Base-by-base conservation (phyloP, 306 rosid genomes). In the Lathyrus aphaca region DNA sequence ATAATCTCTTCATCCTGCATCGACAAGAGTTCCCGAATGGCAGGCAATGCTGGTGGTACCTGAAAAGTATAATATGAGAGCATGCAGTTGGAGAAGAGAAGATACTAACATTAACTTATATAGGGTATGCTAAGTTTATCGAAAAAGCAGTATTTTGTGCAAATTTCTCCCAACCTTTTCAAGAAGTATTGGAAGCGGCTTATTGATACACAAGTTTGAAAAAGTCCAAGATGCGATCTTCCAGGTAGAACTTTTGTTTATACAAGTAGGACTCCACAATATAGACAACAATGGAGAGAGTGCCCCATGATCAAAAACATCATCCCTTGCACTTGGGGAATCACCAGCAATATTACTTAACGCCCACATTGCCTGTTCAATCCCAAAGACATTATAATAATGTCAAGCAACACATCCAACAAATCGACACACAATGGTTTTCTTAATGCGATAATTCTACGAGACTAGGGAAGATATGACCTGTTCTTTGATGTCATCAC, bases 321-420 rank as follows among this genome's bases (percentile, higher is more conserved):
- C 12, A 14, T 7, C 62, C 10, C 62, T 56, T 14, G 62, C 5
- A 5, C 18, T 27, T 2, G 16, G 39, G 19, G 12, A 56, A 8
- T 56, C 38, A 2, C 18, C 39, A 6, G 40, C 62, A 56, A 56
- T 56, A 56, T 56, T 56, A 27, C 39, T 17, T 56, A 56, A 27
- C 6, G 62, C 62, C 62, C 39, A 56, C 4, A 27, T 25, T 2
- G 39, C 38, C 62, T 27, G 18, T 6, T 56, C 19, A 56, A 56
- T 27, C 13, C 35, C 25, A 2, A 35, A 27, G 18, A 56, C 19
- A 56, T 13, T 3, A 11, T 27, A 27, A 56, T 56, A 14, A 37
- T 13, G 39, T 27, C 4, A 29, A 27, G 38, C 17, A 27, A 27
- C 39, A 6, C 30, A 55, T 21, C 1, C 13, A 18, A 6, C 32